These are phyloP conservation scores for Chimonanthus praecox DNA, from an alignment of 164 flowering plant species.

Conservation along the genomic window DNA sequence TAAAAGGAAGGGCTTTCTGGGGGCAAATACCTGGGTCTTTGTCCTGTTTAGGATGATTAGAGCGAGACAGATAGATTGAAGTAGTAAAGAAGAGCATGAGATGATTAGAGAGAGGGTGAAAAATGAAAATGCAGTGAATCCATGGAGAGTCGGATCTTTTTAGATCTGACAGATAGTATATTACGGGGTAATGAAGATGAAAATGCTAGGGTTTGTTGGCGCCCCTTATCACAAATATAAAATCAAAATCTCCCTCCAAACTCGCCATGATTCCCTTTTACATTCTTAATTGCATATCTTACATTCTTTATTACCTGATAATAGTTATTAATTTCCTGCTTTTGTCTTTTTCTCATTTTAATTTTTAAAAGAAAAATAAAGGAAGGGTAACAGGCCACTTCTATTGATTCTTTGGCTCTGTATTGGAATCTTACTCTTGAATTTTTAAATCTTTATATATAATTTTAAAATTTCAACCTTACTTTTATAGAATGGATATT, in stretches of 20 bases:
- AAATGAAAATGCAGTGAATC: not conserved
- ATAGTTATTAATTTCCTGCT: not conserved
- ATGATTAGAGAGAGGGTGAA: conserved; percentile 2
- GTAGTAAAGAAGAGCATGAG: not conserved
- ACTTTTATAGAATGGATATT: too few species aligned
- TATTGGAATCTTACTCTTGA: too few species aligned
- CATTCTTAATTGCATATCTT: not conserved
- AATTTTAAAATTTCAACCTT: too few species aligned
- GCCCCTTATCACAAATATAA: conserved; percentile 1
- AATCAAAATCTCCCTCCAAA: conserved; percentile 31
- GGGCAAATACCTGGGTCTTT: not conserved
- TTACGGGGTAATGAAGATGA: not conserved
- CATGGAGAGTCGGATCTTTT: not conserved
- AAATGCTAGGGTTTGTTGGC: conserved; percentile 18
- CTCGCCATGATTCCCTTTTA: conserved; percentile 7
- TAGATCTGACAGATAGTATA: conserved; percentile 8
- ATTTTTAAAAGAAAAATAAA: not conserved
- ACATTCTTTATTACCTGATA: not conserved
- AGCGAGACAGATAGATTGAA: not conserved
- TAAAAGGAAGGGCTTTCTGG: not conserved
- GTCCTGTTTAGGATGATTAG: not conserved
- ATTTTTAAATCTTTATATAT: too few species aligned
- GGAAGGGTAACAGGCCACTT: too few species aligned
- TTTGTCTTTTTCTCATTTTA: not conserved
- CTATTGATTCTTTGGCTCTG: too few species aligned